A percentile compares a stretch with the other conserved stretches of the same genome.
phyloP scores from a whole-genome alignment of 352 stramenopile genomes.

The Elongisporangium senticosum region DNA sequence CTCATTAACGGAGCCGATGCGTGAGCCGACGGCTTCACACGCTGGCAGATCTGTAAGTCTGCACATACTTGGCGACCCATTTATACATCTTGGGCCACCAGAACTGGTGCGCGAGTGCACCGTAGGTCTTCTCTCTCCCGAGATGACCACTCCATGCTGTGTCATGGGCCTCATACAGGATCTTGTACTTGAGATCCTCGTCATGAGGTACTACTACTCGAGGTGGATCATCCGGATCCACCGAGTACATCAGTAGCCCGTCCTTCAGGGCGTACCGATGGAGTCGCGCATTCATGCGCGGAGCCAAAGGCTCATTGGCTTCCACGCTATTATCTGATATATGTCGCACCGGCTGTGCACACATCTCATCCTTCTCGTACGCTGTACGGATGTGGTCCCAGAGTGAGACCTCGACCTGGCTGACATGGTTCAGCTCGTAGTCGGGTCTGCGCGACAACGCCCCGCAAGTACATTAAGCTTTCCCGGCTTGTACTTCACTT shows the following conservation, averaged over 20 bases:
- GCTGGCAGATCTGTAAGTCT: constrained; percentile 15
- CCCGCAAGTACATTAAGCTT: no score
- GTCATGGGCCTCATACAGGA: constrained; percentile 12
- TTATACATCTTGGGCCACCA: constrained; percentile 20
- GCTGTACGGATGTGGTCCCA: no score
- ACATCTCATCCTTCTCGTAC: no score
- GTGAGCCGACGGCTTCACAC: constrained; percentile 7
- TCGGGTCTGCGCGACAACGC: no score
- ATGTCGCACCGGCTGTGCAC: no score
- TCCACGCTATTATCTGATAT: no score
- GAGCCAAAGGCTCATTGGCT: no score
- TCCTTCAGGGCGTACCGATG: constrained; percentile 4
- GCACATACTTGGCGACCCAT: constrained; percentile 11
- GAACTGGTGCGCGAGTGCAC: not conserved
- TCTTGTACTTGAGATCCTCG: constrained; percentile 13
- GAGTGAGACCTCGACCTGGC: no score
- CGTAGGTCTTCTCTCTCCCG: constrained; percentile 15
- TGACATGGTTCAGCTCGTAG: no score
- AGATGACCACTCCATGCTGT: constrained; percentile 6
- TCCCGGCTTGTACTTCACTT: no score
- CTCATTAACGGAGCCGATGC: no score
- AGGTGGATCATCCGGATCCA: constrained; percentile 1
- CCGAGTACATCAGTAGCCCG: constrained; percentile 8
- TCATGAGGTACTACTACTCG: constrained; percentile 6
- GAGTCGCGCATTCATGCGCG: no score